phyloP scores from a whole-genome alignment of 2,329 filamentous ascomycete species.

The Diaporthe sp. region DNA sequence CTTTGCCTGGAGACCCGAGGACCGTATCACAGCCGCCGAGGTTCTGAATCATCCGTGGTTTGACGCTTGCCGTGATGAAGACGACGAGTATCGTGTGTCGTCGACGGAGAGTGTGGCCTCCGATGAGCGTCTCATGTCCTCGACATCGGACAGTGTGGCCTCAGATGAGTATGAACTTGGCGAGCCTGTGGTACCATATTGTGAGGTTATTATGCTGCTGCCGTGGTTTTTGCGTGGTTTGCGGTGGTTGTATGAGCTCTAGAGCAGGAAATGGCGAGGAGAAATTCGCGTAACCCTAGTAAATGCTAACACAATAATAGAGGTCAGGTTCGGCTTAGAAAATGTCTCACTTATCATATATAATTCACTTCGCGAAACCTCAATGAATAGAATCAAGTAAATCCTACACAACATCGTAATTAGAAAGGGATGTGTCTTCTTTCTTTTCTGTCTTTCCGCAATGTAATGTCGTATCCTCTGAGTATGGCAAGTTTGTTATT shows the following conservation, averaged over 20 bases:
- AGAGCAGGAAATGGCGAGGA: not conserved
- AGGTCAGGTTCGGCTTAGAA: not conserved
- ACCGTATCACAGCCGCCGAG: not conserved
- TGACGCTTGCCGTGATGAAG: not conserved
- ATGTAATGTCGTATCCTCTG: too few relatives aligned
- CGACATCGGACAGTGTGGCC: not conserved
- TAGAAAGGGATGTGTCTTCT: too few relatives aligned
- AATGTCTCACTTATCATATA: too few relatives aligned
- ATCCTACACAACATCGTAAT: too few relatives aligned
- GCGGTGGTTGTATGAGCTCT: not conserved
- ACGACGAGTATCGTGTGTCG: not conserved
- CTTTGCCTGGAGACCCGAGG: conserved; percentile 11
- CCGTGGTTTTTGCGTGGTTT: not conserved
- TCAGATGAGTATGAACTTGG: not conserved
- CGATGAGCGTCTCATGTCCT: not conserved
- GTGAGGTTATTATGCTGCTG: not conserved
- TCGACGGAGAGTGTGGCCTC: not conserved
- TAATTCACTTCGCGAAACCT: too few relatives aligned
- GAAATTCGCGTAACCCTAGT: not conserved
- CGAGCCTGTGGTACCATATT: not conserved
- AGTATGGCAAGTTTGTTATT: not conserved
- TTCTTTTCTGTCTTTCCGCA: too few relatives aligned
- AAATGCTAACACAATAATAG: not conserved
- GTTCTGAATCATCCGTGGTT: not conserved
- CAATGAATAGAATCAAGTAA: too few relatives aligned